Evolutionary conservation across 495 filamentous ascomycete species (phyloP), one percentile per base, ranked within the genome.

Genomic region (Tuber brumale): DNA sequence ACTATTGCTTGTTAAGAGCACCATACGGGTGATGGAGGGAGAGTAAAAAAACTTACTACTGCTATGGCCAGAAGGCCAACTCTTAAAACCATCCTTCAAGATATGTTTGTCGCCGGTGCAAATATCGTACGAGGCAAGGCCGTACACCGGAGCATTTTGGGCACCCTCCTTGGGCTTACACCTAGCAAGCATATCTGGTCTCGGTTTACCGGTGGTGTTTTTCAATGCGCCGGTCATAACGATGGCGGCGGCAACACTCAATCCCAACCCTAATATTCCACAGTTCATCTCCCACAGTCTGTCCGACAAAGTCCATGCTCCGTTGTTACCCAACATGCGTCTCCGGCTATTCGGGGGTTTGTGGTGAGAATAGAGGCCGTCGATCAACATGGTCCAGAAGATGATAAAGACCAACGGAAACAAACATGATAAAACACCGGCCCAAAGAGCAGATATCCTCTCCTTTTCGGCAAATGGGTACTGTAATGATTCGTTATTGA

Each of bases 11-110:
- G 75, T 75, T 51, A 31, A 42, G 37, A n/a, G 5, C 21, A 71
- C 39, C 69, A 7, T 42, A 42, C 18, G 14, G 23, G 21, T 12
- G 21, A 72, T n/a, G n/a, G n/a, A n/a, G n/a, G n/a, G n/a, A n/a
- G n/a, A n/a, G n/a, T n/a, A n/a, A n/a, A 48, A 23, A 41, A 69
- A 70, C 71, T 72, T 76, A 81, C 77, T 85, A 41, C 84, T 82
- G 12, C 87, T 83, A 78, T 91, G 89, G 78, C 92, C 92, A 70
- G 90, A 92, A 39, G 94, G 94, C 85, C 92, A 97, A 77, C 92
- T 94, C 71, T 91, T 89, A 82, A 97, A 97, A 1, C 93, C 94
- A 83, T 97, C 94, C 80, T 94, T 89, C 73, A 97, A 85, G n/a
- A 90, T 85, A 9, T 79, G 73, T 31, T 85, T 86, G 83, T 95